These are phyloP conservation scores for Verticillium nonalfalfae DNA, from an alignment of 2,329 filamentous ascomycete species.

Conservation along the genomic window DNA sequence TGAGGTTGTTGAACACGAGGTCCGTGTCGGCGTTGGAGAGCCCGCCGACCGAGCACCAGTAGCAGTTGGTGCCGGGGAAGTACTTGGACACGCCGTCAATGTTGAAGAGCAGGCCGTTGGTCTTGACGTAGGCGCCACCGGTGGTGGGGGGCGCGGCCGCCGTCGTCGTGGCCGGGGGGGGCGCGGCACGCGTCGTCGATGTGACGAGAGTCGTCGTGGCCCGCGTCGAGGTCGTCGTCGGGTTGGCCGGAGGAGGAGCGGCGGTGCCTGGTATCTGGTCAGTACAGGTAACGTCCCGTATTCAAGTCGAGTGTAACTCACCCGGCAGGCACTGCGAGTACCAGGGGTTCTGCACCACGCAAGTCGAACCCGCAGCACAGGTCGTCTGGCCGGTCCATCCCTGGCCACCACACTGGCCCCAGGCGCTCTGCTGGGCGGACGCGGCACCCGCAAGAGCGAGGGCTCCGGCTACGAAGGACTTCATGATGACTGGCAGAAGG, in stretches of 20 bases:
- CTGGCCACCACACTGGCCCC: slow-evolving; percentile 29
- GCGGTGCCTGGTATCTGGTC: slow-evolving; percentile 33
- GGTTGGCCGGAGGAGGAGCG: slow-evolving; percentile 28
- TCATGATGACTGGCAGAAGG: slow-evolving; percentile 3
- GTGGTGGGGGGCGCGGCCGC: slow-evolving; percentile 7
- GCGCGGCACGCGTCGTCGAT: neutral
- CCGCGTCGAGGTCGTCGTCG: slow-evolving; percentile 8
- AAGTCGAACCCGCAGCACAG: slow-evolving; percentile 28
- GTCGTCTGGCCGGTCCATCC: slow-evolving; percentile 27
- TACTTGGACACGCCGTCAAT: slow-evolving; percentile 40
- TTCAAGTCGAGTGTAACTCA: slow-evolving; percentile 14
- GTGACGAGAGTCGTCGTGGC: slow-evolving; percentile 9
- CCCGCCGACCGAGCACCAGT: slow-evolving; percentile 47
- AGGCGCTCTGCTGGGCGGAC: slow-evolving; percentile 15
- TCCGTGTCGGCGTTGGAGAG: slow-evolving; percentile 51
- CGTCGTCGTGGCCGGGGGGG: slow-evolving; percentile 1
- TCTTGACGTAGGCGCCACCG: slow-evolving; percentile 13
- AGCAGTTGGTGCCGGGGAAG: slow-evolving; percentile 49
- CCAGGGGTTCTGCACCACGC: slow-evolving; percentile 28
- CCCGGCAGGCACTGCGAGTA: slow-evolving; percentile 31
- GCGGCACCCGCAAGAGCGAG: slow-evolving; percentile 7
- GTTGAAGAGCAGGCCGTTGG: slow-evolving; percentile 25
- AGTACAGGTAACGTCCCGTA: slow-evolving; percentile 36
- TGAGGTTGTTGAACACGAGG: slow-evolving; percentile 39
- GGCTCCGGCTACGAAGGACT: slow-evolving; percentile 2